phyloP scores from a whole-genome alignment of 768 basidiomycete genomes.

The Tubosaeta brunneosetosa region DNA sequence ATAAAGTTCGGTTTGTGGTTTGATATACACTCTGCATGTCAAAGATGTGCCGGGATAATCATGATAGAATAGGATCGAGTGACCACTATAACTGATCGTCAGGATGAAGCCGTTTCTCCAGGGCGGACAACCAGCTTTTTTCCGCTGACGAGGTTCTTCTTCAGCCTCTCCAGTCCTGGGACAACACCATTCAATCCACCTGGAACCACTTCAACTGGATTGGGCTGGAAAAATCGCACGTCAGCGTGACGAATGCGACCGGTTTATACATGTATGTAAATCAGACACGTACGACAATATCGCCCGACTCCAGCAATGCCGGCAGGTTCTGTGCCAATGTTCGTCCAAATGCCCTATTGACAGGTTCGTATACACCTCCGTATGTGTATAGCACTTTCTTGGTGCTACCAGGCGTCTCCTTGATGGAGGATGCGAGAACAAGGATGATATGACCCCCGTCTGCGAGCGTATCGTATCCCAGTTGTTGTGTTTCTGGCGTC shows the following conservation, averaged over 20 bases:
- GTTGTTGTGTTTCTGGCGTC: conserved; percentile 29
- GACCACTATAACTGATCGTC: background rate
- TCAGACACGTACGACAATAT: conserved; percentile 11
- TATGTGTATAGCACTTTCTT: conserved; percentile 12
- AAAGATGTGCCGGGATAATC: background rate
- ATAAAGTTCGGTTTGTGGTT: no score
- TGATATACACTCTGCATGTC: no score
- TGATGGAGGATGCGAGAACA: conserved; percentile 3
- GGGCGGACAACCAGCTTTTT: conserved; percentile 26
- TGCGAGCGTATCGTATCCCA: conserved; percentile 29
- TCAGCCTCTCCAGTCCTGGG: conserved; percentile 31
- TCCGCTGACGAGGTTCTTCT: conserved; percentile 36
- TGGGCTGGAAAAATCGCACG: conserved; percentile 8
- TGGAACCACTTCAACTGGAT: conserved; percentile 27
- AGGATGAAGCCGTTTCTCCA: conserved; percentile 24
- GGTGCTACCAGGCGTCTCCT: conserved; percentile 10
- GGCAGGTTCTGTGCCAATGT: conserved; percentile 10
- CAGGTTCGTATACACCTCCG: conserved; percentile 10
- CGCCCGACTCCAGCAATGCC: conserved; percentile 9
- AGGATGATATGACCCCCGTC: conserved; percentile 29
- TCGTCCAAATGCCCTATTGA: conserved; percentile 12
- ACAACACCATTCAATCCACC: conserved; percentile 35
- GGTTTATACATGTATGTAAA: background rate
- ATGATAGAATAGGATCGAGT: background rate
- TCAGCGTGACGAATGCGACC: background rate